Evolutionary conservation across 2,329 filamentous ascomycete genomes (phyloP), one percentile per base, ranked within the genome.

Genomic region (Penicillium sp.): DNA sequence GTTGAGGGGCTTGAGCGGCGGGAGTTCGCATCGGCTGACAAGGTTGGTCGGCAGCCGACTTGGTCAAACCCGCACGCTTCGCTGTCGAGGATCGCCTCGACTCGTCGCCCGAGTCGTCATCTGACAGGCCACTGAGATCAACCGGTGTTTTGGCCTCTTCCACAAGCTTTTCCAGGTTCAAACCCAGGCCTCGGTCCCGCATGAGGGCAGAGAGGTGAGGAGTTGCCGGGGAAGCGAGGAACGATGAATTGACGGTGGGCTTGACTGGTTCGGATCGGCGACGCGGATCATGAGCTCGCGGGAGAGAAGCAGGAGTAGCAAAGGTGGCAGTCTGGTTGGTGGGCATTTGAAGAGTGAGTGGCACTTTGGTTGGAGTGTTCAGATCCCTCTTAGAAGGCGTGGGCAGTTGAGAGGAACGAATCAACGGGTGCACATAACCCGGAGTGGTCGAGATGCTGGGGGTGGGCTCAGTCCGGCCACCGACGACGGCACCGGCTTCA

Each of bases 121-220:
- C 65, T 5, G 62, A 64, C 30, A 64, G 59, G 14, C 59, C 62
- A 13, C 60, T 59, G 4, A 69, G 37, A 23, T 68, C 62, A 0
- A 67, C 54, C 8, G 61, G 62, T 0, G 55, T 61, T 41, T 66
- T 69, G 8, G 79, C 49, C 74, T 73, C 64, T 75, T 77, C 39
- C 68, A 82, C 53, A 76, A 70, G 59, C 37, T 77, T 71, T 42
- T 68, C 61, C 36, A 85, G 65, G 52, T 85, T 74, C 35, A 79
- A 71, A 42, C 68, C 66, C 50, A 83, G 75, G 22, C 81, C 80
- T 55, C 72, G 75, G 45, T 67, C 73, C 50, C 77, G 70, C 64
- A 87, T 70, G 31, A 85, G 62, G 27, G 73, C 73, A 18, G 83
- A 85, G 13, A 89, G 69, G 61, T 84, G 74, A 10, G 84, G 84